A percentile compares a stretch with the other conserved stretches of the same genome.
These are phyloP conservation scores for Pueraria montana DNA, from an alignment of 306 rosid species.

Conservation along the genomic window DNA sequence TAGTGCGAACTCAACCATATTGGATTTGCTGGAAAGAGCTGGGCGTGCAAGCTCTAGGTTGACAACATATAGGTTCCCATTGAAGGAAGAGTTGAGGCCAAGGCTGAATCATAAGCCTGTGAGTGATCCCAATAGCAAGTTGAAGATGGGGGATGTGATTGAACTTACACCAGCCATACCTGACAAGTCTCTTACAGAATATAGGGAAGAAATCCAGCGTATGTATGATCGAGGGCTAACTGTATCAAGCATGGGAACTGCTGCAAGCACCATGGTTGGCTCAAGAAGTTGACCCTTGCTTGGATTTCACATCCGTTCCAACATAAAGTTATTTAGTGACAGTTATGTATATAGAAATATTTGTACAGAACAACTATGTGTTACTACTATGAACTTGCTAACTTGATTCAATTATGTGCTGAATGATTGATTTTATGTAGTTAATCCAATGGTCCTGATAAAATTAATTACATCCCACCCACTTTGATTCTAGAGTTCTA, in stretches of 20 bases:
- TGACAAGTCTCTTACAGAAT: conserved; percentile 78
- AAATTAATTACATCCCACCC: not conserved
- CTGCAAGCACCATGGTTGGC: conserved; percentile 67
- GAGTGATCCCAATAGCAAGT: conserved; percentile 75
- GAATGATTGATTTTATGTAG: conserved; percentile 51
- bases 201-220: conserved; percentile 94
- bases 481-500: not conserved
- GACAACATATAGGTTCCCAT: conserved; percentile 78
- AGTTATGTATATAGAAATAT: conserved; percentile 45
- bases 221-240: conserved; percentile 84
- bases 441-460: conserved; percentile 5
- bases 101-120: conserved; percentile 80
- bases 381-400: conserved; percentile 54
- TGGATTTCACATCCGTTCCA: conserved; percentile 18
- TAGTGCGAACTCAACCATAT: conserved; percentile 73
- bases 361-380: conserved; percentile 62
- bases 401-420: conserved; percentile 54
- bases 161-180: conserved; percentile 89
- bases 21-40: conserved; percentile 74
- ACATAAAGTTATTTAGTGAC: conserved; percentile 27
- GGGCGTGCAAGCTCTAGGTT: conserved; percentile 79
- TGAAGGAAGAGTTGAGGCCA: conserved; percentile 95
- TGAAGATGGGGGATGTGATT: conserved; percentile 96
- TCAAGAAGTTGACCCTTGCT: conserved; percentile 64
- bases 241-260: conserved; percentile 58